Base-by-base conservation (phyloP, 2,329 filamentous ascomycete species). In the Phyllosticta citriasiana region DNA sequence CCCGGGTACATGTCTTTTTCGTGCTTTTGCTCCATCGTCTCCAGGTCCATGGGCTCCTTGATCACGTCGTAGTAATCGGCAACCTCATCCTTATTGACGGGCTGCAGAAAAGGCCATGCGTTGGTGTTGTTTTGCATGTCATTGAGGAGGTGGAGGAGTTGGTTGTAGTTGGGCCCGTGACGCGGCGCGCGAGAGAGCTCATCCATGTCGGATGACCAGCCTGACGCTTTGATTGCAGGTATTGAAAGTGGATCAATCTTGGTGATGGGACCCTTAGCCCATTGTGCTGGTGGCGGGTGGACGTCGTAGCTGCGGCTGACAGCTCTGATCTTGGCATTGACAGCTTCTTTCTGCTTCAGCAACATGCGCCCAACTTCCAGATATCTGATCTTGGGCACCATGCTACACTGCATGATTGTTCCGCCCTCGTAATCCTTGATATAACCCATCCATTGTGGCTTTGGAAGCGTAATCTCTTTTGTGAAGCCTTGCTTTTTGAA, bases 401-500 rank as follows among this genome's bases (percentile, higher is more conserved):
- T 97, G 58, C 88, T 91, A 71, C 94, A 99, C 77, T 99, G 94
- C 94, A 99, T 99, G 64, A 99, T 96, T 0, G 94, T 99, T 62
- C 94, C 94, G 62, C 94, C 94, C 76, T 99, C 94, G 73, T 99
- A 99, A 73, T 99, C 94, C 73, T 99, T 99, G 79, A 99, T 99
- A 70, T 97, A 99, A 2, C 94, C 94, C 94, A 97, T 97, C 94
- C 94, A 99, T 3, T 91, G 87, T 2, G 87, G 86, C 69, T 87
- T 88, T 63, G 94, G 89, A 0, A 99, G 84, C 0, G 92, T 96
- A 65, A 99, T 97, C 69, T 99, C 93, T 73, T 99, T 99, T 1
- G 94, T 97, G 71, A 99, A 99, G 0, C 94, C 94, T 73, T 99
- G 94, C 73, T 99, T 99, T 75, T 97, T 96, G 76, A 99, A 99